These are phyloP conservation scores for Hypoxylon rickii DNA, from an alignment of 495 filamentous ascomycete species.

Conservation along the genomic window DNA sequence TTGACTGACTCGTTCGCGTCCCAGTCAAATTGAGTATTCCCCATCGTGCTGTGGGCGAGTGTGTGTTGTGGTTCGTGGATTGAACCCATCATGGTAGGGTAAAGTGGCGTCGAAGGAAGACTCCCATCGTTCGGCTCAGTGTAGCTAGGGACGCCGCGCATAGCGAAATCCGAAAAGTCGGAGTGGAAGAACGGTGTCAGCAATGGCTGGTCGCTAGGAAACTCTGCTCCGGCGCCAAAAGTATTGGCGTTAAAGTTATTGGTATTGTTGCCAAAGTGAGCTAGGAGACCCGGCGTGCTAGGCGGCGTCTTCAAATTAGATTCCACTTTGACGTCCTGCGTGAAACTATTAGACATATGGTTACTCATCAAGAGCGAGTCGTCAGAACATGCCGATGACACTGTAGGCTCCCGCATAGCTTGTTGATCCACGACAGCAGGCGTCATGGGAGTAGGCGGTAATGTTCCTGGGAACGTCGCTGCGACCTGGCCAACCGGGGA, in stretches of 20 bases:
- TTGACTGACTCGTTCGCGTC: constrained; percentile 47
- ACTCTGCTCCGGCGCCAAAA: constrained; percentile 38
- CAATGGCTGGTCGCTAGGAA: constrained; percentile 46
- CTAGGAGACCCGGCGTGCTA: constrained; percentile 47
- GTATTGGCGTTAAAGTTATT: constrained; percentile 27
- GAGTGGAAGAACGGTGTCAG: constrained; percentile 51
- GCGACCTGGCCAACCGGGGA: constrained; percentile 36
- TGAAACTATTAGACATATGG: constrained; percentile 33
- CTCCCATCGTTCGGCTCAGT: constrained; percentile 41
- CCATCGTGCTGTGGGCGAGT: constrained; percentile 32
- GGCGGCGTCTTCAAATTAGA: constrained; percentile 51
- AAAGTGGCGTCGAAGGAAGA: constrained; percentile 50
- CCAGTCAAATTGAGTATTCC: constrained; percentile 48
- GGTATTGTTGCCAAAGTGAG: constrained; percentile 40
- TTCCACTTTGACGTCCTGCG: constrained; percentile 40
- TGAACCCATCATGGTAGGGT: constrained; percentile 43
- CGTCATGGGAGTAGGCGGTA: constrained; percentile 46
- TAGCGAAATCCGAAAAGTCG: constrained; percentile 48
- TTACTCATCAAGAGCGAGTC: constrained; percentile 39
- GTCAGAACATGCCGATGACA: constrained; percentile 43
- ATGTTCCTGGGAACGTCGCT: constrained; percentile 23
- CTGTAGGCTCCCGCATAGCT: constrained; percentile 38
- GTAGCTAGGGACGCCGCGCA: constrained; percentile 47
- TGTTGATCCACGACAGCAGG: constrained; percentile 41
- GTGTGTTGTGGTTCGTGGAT: constrained; percentile 38